phyloP scores from a whole-genome alignment of 75 land plant genomes.

The Picea sitchensis region DNA sequence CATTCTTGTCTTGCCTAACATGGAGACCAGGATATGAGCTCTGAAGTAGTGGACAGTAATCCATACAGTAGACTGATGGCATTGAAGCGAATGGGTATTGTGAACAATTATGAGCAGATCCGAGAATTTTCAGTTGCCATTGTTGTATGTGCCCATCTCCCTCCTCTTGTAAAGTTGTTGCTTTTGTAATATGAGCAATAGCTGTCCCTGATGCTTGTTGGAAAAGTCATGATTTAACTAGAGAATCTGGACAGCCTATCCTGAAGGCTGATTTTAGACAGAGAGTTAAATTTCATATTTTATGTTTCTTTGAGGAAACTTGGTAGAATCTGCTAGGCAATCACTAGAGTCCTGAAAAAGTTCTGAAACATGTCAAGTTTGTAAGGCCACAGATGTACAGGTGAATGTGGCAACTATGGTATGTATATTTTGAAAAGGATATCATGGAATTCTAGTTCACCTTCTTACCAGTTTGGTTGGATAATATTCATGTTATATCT shows the following conservation, averaged over 20 bases:
- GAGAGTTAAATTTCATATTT: background rate
- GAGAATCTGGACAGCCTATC: background rate
- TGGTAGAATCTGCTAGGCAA: background rate
- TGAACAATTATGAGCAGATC: conserved; percentile 81
- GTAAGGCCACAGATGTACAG: background rate
- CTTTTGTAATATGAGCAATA: background rate
- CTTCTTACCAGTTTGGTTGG: background rate
- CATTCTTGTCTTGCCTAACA: background rate
- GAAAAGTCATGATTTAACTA: background rate
- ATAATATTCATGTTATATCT: too few species aligned
- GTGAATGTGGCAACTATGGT: background rate
- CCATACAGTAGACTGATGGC: conserved; percentile 99
- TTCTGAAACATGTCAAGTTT: background rate
- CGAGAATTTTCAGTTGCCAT: conserved; percentile 95
- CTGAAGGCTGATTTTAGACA: background rate
- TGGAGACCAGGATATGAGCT: conserved; percentile 79
- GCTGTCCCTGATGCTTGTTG: background rate
- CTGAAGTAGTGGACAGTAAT: conserved; percentile 90
- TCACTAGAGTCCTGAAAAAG: background rate
- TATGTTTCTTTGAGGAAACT: background rate
- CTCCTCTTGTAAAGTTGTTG: background rate
- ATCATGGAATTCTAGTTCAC: background rate
- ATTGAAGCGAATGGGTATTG: conserved; percentile 96
- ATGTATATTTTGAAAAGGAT: background rate
- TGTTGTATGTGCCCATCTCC: conserved; percentile 53